A percentile compares a stretch with the other conserved stretches of the same genome.
These are phyloP conservation scores for Artomyces pyxidatus DNA, from an alignment of 768 basidiomycete species.

Conservation along the genomic window DNA sequence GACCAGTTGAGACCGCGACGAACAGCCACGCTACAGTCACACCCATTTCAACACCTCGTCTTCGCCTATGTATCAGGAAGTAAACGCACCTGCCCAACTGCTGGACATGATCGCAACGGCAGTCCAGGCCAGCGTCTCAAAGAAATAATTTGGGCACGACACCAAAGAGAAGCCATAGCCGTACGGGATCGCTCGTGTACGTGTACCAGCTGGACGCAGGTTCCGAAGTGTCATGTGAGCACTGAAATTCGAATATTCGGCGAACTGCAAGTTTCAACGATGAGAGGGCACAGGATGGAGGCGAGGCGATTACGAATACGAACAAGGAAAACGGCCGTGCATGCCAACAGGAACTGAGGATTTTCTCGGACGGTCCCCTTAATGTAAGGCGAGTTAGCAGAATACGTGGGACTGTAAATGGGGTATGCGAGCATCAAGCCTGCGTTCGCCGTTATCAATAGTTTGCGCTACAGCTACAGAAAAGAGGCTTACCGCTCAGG, in stretches of 20 bases:
- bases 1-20: conserved; percentile 44
- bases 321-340: conserved; percentile 69
- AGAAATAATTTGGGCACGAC: conserved; percentile 91
- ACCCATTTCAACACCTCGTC: neutral
- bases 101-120: conserved; percentile 70
- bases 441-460: conserved; percentile 13
- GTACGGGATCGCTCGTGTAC: conserved; percentile 76
- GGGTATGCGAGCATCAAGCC: conserved; percentile 75
- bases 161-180: conserved; percentile 89
- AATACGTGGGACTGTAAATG: conserved; percentile 76
- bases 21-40: conserved; percentile 52
- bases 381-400: conserved; percentile 54
- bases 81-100: conserved; percentile 59
- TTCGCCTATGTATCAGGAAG: neutral
- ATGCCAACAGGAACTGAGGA: conserved; percentile 57
- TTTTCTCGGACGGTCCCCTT: conserved; percentile 55
- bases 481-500: conserved; percentile 42
- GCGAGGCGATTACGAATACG: conserved; percentile 23
- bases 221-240: conserved; percentile 78
- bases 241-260: conserved; percentile 76
- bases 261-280: conserved; percentile 44
- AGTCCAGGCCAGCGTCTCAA: conserved; percentile 75
- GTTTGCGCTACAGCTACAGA: neutral
- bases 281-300: conserved; percentile 1
- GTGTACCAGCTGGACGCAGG: conserved; percentile 75